These are phyloP conservation scores for Vachellia pachyceras DNA, from an alignment of 306 rosid species.

Conservation along the genomic window DNA sequence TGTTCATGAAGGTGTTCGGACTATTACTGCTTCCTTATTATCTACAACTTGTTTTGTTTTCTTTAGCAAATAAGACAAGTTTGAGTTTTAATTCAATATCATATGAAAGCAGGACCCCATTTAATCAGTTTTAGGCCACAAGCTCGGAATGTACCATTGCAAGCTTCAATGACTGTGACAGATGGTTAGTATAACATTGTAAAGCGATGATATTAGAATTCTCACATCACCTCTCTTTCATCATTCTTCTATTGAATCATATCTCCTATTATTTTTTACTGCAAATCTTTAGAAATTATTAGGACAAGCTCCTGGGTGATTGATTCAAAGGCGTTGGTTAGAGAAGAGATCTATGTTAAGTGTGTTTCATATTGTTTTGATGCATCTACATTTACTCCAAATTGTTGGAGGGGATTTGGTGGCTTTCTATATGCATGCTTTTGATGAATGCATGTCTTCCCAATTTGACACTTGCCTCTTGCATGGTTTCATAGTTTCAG, in stretches of 20 bases:
- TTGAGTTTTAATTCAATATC: constrained; percentile 14
- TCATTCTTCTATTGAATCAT: constrained; percentile 8
- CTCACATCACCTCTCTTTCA: constrained; percentile 9
- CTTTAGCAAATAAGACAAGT: neutral
- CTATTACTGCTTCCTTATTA: constrained; percentile 30
- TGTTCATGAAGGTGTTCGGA: constrained; percentile 88
- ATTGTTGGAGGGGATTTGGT: neutral
- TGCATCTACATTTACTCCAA: neutral
- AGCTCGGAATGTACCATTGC: constrained; percentile 85
- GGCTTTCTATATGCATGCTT: neutral
- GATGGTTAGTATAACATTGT: constrained; percentile 72
- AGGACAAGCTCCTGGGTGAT: neutral
- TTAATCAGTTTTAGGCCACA: constrained; percentile 93
- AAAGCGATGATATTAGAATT: neutral
- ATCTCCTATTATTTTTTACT: neutral
- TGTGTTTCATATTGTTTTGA: neutral
- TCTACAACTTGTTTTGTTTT: constrained; percentile 10
- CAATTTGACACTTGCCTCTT: neutral
- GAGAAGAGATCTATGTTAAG: constrained; percentile 6
- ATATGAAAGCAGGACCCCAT: constrained; percentile 80
- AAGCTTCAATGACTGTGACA: constrained; percentile 92
- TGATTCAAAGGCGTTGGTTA: neutral
- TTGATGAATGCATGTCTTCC: neutral
- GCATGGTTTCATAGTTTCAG: neutral
- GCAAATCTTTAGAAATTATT: neutral